These are phyloP conservation scores for Puccinia hordei DNA, from an alignment of 1,284 basidiomycete species.

Conservation along the genomic window DNA sequence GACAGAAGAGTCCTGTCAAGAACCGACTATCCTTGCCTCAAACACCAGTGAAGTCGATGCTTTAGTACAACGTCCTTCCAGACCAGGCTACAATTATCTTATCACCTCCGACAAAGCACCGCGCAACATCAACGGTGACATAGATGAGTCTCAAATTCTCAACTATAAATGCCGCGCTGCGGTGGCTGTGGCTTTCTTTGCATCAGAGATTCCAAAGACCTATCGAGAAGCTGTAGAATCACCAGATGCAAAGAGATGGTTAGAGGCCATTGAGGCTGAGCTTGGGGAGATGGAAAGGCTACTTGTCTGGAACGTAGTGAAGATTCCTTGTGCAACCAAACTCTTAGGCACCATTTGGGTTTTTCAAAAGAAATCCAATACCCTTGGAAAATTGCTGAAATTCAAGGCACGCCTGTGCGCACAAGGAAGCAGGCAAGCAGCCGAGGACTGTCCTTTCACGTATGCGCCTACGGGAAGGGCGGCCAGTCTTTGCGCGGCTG, in stretches of 20 bases:
- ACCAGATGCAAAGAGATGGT: neutral
- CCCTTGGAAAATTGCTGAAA: neutral
- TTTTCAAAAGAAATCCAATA: neutral
- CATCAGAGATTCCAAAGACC: neutral
- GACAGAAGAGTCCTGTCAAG: too few relatives aligned
- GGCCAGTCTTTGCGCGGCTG: too few relatives aligned
- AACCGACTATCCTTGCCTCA: too few relatives aligned
- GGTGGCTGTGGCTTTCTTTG: neutral
- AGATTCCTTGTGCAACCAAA: neutral
- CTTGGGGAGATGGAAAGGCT: neutral
- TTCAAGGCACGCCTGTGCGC: constrained; percentile 17
- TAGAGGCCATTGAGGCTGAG: neutral
- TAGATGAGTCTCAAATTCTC: neutral
- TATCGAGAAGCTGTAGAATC: neutral
- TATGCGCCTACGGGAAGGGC: too few relatives aligned
- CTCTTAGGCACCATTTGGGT: neutral
- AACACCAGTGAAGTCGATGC: too few relatives aligned
- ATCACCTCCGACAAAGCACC: neutral
- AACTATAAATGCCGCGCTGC: neutral
- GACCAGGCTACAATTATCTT: neutral
- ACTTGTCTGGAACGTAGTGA: neutral
- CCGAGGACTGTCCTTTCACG: too few relatives aligned
- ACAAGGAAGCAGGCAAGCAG: neutral
- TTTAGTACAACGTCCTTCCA: neutral
- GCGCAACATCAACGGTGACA: neutral